Percentiles rank a stretch among this genome's conserved stretches.
phyloP scores from a whole-genome alignment of 1,284 basidiomycete genomes.

The Volvariella surrecta region DNA sequence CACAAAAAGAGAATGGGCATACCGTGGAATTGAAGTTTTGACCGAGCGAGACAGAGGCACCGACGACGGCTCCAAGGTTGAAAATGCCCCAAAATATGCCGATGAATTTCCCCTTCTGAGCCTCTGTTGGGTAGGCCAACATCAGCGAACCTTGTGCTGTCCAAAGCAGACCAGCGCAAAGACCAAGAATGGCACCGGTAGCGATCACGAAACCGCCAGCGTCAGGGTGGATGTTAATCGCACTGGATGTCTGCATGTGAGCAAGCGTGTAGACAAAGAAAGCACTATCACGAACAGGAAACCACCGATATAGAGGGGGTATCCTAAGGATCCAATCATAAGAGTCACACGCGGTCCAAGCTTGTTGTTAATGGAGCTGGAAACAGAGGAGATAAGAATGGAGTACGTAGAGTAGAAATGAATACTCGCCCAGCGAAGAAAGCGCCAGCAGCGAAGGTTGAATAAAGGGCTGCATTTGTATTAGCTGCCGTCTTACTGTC shows the following conservation, averaged over 20 bases:
- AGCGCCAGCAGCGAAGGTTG: slow-evolving; percentile 56
- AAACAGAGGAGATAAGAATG: slow-evolving; percentile 5
- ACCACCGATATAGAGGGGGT: slow-evolving; percentile 66
- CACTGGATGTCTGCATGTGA: slow-evolving; percentile 26
- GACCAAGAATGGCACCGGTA: slow-evolving; percentile 73
- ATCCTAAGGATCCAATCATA: slow-evolving; percentile 61
- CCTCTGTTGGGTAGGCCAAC: slow-evolving; percentile 74
- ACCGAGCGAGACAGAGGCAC: slow-evolving; percentile 56
- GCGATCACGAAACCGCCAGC: slow-evolving; percentile 63
- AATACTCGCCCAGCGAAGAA: slow-evolving; percentile 56
- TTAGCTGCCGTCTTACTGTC: slow-evolving; percentile 54
- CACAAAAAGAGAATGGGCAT: slow-evolving; percentile 9
- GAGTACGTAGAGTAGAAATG: slow-evolving; percentile 4
- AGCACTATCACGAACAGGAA: slow-evolving; percentile 43
- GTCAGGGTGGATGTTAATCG: slow-evolving; percentile 55
- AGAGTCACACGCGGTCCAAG: slow-evolving; percentile 70
- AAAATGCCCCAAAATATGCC: slow-evolving; percentile 74
- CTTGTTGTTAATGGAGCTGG: slow-evolving; percentile 67
- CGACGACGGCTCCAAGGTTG: slow-evolving; percentile 66
- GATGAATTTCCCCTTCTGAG: slow-evolving; percentile 74
- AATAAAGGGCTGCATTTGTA: slow-evolving; percentile 56
- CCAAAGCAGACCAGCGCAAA: slow-evolving; percentile 84
- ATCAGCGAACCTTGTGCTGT: slow-evolving; percentile 80
- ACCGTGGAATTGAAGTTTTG: slow-evolving; percentile 43
- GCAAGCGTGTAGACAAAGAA: not conserved